Percentiles rank a stretch among this genome's conserved stretches.
phyloP scores from a whole-genome alignment of 768 basidiomycete genomes.

The Pulveroboletus ravenelii region DNA sequence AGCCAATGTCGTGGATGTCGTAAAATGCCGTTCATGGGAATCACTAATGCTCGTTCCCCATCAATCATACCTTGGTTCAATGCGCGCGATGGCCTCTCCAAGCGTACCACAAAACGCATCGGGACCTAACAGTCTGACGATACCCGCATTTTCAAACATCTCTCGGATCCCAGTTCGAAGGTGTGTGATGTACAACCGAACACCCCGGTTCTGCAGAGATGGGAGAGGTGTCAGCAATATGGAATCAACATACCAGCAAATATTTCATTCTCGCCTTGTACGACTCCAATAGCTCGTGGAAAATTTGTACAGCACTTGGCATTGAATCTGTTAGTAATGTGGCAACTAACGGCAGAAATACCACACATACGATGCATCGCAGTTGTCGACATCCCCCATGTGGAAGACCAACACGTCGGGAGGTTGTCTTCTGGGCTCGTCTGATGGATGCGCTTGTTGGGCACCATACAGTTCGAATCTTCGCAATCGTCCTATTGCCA shows the following conservation, averaged over 20 bases:
- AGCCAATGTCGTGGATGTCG: background rate
- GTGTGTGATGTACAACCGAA: conserved; percentile 44
- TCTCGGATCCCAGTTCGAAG: conserved; percentile 34
- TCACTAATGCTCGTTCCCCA: background rate
- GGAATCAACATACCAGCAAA: background rate
- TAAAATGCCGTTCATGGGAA: background rate
- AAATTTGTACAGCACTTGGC: conserved; percentile 74
- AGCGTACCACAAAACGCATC: conserved; percentile 43
- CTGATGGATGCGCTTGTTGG: conserved; percentile 79
- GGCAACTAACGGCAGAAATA: background rate
- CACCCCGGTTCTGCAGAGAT: conserved; percentile 37
- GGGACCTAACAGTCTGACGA: conserved; percentile 40
- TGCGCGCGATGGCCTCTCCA: conserved; percentile 36
- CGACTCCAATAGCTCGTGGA: conserved; percentile 71
- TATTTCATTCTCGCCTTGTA: conserved; percentile 51
- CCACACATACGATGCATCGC: conserved; percentile 82
- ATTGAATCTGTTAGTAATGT: conserved; percentile 4
- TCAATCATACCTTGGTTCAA: conserved; percentile 24
- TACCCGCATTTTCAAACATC: conserved; percentile 42
- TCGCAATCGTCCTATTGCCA: conserved; percentile 59
- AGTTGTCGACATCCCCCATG: conserved; percentile 83
- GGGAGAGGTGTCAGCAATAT: background rate
- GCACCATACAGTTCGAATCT: conserved; percentile 87
- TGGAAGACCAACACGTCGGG: conserved; percentile 86
- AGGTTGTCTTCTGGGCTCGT: conserved; percentile 70